Evolutionary conservation across 164 flowering plant species (phyloP).

Genomic region (Vitis amurensis): DNA sequence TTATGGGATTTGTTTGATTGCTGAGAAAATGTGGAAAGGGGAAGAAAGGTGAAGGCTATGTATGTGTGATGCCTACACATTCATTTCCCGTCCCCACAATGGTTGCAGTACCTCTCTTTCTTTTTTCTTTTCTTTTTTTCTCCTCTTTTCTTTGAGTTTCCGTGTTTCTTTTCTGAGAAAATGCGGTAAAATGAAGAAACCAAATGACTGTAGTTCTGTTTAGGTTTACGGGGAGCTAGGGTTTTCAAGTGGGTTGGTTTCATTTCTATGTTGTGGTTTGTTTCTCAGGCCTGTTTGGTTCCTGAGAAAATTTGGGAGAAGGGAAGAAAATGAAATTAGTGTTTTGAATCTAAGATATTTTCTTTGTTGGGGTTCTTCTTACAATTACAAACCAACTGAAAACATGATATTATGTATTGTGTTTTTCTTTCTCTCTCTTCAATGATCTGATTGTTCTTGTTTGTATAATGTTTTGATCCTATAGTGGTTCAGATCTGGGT

Average conservation of each 20-base stretch:
- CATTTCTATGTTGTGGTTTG: background rate
- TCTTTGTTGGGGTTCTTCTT: too few species aligned
- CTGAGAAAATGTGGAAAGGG: too few species aligned
- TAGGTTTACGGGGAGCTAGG: too few species aligned
- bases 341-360: background rate
- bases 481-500: too few species aligned
- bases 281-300: background rate
- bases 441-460: too few species aligned
- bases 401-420: too few species aligned
- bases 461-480: too few species aligned
- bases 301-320: background rate
- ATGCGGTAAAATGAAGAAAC: background rate
- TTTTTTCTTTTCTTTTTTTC: background rate
- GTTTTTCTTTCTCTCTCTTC: background rate
- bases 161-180: background rate
- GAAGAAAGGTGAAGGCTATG: too few species aligned
- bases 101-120: slow-evolving; percentile 18
- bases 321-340: background rate
- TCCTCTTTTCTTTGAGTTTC: background rate
- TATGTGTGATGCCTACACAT: slow-evolving; percentile 27
- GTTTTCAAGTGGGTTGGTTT: too few species aligned
- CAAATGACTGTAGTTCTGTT: background rate
- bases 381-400: too few species aligned
- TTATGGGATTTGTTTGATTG: too few species aligned
- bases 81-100: slow-evolving; percentile 29